Evolutionary conservation across 2,329 filamentous ascomycete species (phyloP), one percentile per base, ranked within the genome.

Genomic region (Aspergillus glaucus): DNA sequence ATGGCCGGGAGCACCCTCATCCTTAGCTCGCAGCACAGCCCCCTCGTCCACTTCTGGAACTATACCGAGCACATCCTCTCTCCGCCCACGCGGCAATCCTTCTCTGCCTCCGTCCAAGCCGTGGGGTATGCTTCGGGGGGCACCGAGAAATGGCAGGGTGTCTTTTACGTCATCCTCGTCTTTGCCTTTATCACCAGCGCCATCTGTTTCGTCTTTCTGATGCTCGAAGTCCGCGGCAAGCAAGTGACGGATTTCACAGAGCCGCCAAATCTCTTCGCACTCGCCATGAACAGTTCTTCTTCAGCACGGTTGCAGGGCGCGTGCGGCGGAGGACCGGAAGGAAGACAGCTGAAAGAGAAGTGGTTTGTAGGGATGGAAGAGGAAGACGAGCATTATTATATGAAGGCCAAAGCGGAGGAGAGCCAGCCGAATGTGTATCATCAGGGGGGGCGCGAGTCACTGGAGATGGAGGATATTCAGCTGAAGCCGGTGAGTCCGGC

Each of bases 181-280:
- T 22, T 22, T 22, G 22, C 22, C 22, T 22, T 22, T 22, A 6
- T 22, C 22, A 22, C 22, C 22, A 22, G 22, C 22, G 5, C 22
- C 22, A 22, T 84, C 36, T 86, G 85, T 49, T 69, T 88, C 0
- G 59, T 71, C 2, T 89, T 88, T 66, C 75, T 85, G 53, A 63
- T 85, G 45, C 61, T 79, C 43, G 73, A 80, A 46, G 60, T 77
- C 54, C 62, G 71, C 5, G 71, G 72, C 0, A 79, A 80, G 1
- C 77, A 88, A 19, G 80, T 92, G 6, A 90, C 85, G 1, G 88
- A 92, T 68, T 90, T 86, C 61, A 87, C 83, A 0, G 87, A 92
- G 59, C 85, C 87, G 1, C 81, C 85, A 47, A 90, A 90, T 61
- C 70, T 90, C 2, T 90, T 91, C 58, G 75, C 82, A 0, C 68